Evolutionary conservation across 2,329 filamentous ascomycete genomes (phyloP).

Genomic region (Cryphonectria carpinicola): DNA sequence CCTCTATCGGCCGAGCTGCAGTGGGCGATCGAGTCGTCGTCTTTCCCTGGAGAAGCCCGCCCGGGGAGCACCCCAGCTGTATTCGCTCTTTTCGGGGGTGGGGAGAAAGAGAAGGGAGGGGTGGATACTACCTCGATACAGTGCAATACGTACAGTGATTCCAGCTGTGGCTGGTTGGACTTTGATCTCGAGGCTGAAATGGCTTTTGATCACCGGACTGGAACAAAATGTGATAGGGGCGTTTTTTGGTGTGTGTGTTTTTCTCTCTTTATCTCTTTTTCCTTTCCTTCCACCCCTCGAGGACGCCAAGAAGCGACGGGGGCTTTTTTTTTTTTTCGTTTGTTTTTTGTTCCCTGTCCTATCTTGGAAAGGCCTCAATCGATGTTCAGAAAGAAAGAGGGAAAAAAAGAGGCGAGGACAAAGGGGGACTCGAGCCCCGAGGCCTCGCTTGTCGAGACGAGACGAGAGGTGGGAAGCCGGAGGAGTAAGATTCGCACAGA

Average conservation of each 20-base stretch:
- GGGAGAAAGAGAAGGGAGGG: not conserved
- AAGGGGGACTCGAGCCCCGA: not conserved
- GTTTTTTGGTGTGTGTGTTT: not conserved
- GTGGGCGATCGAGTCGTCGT: not conserved
- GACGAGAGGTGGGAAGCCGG: constrained; percentile 2
- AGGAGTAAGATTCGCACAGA: not conserved
- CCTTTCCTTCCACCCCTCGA: not conserved
- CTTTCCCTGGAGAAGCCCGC: not conserved
- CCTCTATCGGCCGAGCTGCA: not conserved
- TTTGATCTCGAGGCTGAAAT: not conserved
- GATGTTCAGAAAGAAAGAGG: not conserved
- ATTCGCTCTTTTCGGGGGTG: not conserved
- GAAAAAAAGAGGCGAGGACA: not conserved
- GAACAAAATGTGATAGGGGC: not conserved
- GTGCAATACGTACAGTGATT: not conserved
- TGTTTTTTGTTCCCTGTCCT: too few relatives aligned
- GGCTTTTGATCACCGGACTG: not conserved
- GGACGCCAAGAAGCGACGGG: not conserved
- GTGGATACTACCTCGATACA: not conserved
- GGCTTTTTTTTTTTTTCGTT: not conserved
- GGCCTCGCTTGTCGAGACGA: constrained; percentile 21
- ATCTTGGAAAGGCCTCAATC: not conserved
- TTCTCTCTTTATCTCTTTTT: too few relatives aligned
- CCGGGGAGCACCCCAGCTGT: not conserved
- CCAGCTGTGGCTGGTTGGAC: constrained; percentile 1